Evolutionary conservation across 2,329 filamentous ascomycete genomes (phyloP).

Genomic region (Aspergillus aculeatus): DNA sequence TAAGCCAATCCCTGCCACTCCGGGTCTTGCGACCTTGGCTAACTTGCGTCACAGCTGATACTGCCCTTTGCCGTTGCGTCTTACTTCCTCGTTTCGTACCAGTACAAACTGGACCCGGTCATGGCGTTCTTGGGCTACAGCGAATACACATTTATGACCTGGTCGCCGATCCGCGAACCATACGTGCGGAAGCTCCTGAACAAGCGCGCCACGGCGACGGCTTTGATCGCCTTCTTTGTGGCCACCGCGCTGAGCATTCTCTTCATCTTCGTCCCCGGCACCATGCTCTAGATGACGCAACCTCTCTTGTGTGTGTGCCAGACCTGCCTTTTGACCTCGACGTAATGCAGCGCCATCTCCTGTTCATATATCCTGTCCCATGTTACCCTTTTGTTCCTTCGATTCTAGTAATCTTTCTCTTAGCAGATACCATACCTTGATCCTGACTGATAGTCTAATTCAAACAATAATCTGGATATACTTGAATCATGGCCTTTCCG

Average conservation of each 20-base stretch:
- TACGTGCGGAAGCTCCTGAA: constrained; percentile 84
- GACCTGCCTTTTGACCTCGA: background rate
- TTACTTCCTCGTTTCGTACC: constrained; percentile 85
- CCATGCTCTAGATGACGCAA: constrained; percentile 35
- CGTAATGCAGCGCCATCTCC: background rate
- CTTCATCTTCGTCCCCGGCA: constrained; percentile 94
- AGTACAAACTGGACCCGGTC: constrained; percentile 91
- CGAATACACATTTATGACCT: constrained; percentile 95
- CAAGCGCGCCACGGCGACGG: constrained; percentile 78
- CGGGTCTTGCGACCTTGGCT: constrained; percentile 17
- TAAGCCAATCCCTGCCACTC: constrained; percentile 49
- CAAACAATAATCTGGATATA: background rate
- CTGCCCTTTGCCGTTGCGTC: constrained; percentile 88
- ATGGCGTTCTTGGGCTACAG: constrained; percentile 86
- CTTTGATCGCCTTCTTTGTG: constrained; percentile 71
- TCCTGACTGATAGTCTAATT: background rate
- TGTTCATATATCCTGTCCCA: background rate
- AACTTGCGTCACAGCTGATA: constrained; percentile 57
- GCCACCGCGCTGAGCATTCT: constrained; percentile 81
- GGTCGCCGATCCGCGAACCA: constrained; percentile 81
- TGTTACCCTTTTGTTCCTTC: background rate
- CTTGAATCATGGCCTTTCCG: too few species aligned
- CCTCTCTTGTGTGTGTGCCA: background rate
- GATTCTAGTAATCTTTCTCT: background rate
- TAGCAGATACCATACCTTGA: background rate